Base-by-base conservation (phyloP, 495 filamentous ascomycete species). In the Aspergillus mulundensis region DNA sequence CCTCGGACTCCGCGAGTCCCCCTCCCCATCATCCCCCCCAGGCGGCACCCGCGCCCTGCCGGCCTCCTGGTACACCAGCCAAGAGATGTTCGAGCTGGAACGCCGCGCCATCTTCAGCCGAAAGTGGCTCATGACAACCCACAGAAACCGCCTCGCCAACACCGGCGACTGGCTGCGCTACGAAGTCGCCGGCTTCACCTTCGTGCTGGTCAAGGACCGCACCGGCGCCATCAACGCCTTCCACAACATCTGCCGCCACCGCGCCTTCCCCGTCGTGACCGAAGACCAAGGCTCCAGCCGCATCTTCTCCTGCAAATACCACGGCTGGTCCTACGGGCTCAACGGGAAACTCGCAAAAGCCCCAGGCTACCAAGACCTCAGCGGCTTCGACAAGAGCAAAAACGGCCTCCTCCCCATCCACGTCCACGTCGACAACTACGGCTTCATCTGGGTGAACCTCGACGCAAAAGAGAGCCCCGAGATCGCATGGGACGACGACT, bases 261-360 rank as follows among this genome's bases (percentile, higher is more conserved):
- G 80, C 11, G 80, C 81, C 25, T 83, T 77, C 62, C 79, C 80
- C 7, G 72, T 84, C 19, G 78, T 83, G 8, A 74, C 72, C 11
- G 75, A 76, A 38, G 69, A 75, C 7, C 53, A 65, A 8, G 82
- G 82, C 5, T 74, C 68, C 8, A 64, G 78, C 15, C 70, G 71
- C 7, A 77, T 84, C 54, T 75, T 84, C 51, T 66, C 74, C 25
- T 85, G 81, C 66, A 76, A 77, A 53, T 85, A 84, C 50, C 82
- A 85, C 66, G 82, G 82, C 49, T 85, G 82, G 81, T 77, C 75
- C 5, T 84, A 84, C 39, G 77, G 77, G 1, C 68, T 80, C 30
- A 80, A 74, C 47, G 81, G 82, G n/a, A 80, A 81, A 43, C 69
- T 84, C 19, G 77, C 79, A 54, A 84, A 84, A 58, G 81, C 82